phyloP scores from a whole-genome alignment of 1,284 basidiomycete species.

The Meripilus lineatus region DNA sequence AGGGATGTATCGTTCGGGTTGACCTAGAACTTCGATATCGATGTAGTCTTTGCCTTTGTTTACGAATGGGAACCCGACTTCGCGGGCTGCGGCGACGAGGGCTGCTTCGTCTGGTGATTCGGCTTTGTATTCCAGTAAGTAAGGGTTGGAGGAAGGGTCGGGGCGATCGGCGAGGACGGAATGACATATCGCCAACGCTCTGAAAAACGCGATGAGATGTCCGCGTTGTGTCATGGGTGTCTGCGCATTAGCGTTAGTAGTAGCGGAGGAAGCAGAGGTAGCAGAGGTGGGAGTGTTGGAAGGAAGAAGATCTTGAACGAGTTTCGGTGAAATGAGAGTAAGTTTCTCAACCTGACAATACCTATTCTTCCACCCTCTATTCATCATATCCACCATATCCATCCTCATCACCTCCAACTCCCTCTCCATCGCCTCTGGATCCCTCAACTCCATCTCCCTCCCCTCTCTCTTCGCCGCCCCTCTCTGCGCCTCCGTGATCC shows the following conservation, averaged over 20 bases:
- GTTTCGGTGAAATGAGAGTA: constrained; percentile 84
- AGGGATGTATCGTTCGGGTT: constrained; percentile 76
- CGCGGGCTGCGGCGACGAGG: constrained; percentile 86
- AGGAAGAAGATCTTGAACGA: constrained; percentile 79
- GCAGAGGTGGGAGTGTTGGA: too few relatives aligned
- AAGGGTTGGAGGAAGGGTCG: constrained; percentile 60
- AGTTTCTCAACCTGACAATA: constrained; percentile 80
- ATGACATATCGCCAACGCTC: constrained; percentile 89
- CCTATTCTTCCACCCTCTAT: constrained; percentile 82
- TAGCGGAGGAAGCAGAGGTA: too few relatives aligned
- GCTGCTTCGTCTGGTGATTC: constrained; percentile 96
- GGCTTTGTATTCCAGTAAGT: constrained; percentile 86
- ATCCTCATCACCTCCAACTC: constrained; percentile 66
- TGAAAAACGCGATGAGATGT: constrained; percentile 83
- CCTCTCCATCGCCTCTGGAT: constrained; percentile 66
- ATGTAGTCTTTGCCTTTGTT: constrained; percentile 69
- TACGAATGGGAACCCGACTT: constrained; percentile 91
- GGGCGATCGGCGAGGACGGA: constrained; percentile 81
- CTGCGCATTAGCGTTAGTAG: constrained; percentile 36
- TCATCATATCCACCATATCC: constrained; percentile 77
- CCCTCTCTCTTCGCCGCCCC: constrained; percentile 87
- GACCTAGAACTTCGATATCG: constrained; percentile 91
- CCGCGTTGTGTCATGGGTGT: constrained; percentile 56
- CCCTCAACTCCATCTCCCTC: constrained; percentile 52
- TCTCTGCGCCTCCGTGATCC: constrained; percentile 91